Percentiles rank a stretch among this genome's conserved stretches.
Evolutionary conservation across 2,329 filamentous ascomycete genomes (phyloP).

Genomic region (Albophoma yamanashiensis): DNA sequence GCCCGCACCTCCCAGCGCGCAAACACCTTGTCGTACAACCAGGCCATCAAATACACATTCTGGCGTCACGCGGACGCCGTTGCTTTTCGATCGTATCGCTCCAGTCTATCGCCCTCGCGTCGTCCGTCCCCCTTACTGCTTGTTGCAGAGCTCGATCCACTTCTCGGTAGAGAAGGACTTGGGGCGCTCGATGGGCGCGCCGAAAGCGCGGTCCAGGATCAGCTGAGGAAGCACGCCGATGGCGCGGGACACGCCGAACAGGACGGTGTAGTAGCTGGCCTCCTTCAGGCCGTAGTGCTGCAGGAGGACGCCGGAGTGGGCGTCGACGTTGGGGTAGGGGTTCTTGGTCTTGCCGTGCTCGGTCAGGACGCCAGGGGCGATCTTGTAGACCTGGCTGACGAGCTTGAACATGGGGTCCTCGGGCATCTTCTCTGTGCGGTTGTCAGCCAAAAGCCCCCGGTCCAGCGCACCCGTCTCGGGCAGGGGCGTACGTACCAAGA

Average conservation of each 20-base stretch:
- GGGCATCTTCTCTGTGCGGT: conserved; percentile 60
- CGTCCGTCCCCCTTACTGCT: conserved; percentile 51
- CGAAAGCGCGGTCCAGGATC: conserved; percentile 97
- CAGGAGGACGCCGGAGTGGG: conserved; percentile 96
- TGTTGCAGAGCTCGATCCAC: conserved; percentile 87
- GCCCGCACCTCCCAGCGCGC: not conserved
- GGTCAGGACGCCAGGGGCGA: conserved; percentile 91
- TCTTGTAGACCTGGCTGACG: conserved; percentile 99
- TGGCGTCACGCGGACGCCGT: not conserved
- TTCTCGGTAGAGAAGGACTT: conserved; percentile 98
- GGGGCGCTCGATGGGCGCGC: conserved; percentile 94
- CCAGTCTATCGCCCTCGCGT: not conserved
- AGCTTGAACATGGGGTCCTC: conserved; percentile 99
- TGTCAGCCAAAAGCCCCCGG: conserved; percentile 14
- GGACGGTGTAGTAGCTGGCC: conserved; percentile 99
- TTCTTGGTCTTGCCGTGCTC: conserved; percentile 99
- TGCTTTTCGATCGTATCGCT: not conserved
- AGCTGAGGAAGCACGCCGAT: conserved; percentile 98
- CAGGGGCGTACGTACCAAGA: conserved; percentile 36
- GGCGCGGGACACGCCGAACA: conserved; percentile 96
- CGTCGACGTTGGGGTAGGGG: conserved; percentile 97
- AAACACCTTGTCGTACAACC: not conserved
- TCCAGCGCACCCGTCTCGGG: not conserved
- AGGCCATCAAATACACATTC: not conserved
- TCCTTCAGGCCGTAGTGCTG: conserved; percentile 99